Conservation (phyloP, 768 basidiomycete genomes). For the Fibroporia radiculosa region DNA sequence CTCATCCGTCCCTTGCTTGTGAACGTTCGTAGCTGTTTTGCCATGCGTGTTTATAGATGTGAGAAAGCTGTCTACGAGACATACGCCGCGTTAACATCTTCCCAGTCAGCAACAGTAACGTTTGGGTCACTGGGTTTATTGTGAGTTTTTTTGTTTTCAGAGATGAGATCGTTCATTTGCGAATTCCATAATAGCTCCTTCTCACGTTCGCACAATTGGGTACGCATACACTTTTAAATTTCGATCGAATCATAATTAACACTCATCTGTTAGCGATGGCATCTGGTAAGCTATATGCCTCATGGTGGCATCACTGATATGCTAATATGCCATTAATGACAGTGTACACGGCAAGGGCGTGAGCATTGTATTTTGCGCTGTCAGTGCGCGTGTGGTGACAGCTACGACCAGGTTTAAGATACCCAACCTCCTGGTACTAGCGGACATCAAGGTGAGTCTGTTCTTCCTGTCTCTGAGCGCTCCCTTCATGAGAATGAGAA, state of each 20-base stretch:
- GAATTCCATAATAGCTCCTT: slow-evolving; percentile 32
- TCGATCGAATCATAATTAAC: neutral
- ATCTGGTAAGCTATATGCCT: slow-evolving; percentile 1
- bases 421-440: slow-evolving; percentile 33
- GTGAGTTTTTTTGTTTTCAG: slow-evolving; percentile 25
- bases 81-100: slow-evolving; percentile 1
- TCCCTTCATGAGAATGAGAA: neutral
- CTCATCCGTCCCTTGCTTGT: neutral
- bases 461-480: neutral
- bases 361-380: slow-evolving; percentile 20
- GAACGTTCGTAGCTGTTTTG: slow-evolving; percentile 35
- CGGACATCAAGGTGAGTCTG: slow-evolving; percentile 35
- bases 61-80: slow-evolving; percentile 10
- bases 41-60: slow-evolving; percentile 61
- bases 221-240: slow-evolving; percentile 11
- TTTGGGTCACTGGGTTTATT: slow-evolving; percentile 35
- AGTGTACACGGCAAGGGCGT: slow-evolving; percentile 42
- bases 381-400: slow-evolving; percentile 18
- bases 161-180: too few relatives aligned
- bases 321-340: slow-evolving; percentile 1
- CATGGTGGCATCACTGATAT: neutral
- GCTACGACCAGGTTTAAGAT: slow-evolving; percentile 9
- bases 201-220: slow-evolving; percentile 45
- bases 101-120: slow-evolving; percentile 49
- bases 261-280: neutral